Base-by-base conservation (phyloP, 164 flowering plant species). In the Malania oleifera region DNA sequence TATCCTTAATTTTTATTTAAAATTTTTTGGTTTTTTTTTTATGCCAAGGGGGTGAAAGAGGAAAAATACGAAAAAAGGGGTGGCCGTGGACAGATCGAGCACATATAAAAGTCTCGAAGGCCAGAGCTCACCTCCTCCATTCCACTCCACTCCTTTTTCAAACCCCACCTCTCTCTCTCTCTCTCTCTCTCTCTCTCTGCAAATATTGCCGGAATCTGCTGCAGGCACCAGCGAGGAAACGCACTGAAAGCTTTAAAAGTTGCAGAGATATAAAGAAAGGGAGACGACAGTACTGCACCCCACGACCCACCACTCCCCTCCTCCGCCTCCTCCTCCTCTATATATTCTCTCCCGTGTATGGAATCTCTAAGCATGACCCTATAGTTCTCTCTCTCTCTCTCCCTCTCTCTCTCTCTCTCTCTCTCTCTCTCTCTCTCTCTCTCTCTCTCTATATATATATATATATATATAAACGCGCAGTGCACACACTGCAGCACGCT, bases 81-180 rank as follows among this genome's bases (percentile, higher is more conserved):
- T 64, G 62, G 62, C 22, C 55, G 67, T 47, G 57, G 50, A 39
- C 45, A 50, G 50, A n/a, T n/a, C 39, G 20, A 7, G 24, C 5
- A n/a, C 52, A 48, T 23, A 24, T 48, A 48, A 23, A 48, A 48
- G 17, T 28, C 52, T 48, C 52, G 52, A 48, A 50, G 10, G 35
- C 7, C 19, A 27, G 54, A 12, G 31, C 58, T 35, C 57, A 40
- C 55, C 59, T 35, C 35, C 4, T 31, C 35, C 35, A 31, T 31
- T 31, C 9, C 35, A 31, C 35, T 31, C 59, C 59, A 34, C 27
- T 26, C 47, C 63, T 65, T 65, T 65, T 49, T 65, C 68, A 58
- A 58, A 52, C 63, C 46, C 35, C 31, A 5, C 43, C 67, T 19
- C 29, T 31, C 43, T 35, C 51, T 57, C 49, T 22, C n/a, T 28